Base-by-base conservation (phyloP, 108 stramenopile genomes). In the Phaeodactylum tricornutum region DNA sequence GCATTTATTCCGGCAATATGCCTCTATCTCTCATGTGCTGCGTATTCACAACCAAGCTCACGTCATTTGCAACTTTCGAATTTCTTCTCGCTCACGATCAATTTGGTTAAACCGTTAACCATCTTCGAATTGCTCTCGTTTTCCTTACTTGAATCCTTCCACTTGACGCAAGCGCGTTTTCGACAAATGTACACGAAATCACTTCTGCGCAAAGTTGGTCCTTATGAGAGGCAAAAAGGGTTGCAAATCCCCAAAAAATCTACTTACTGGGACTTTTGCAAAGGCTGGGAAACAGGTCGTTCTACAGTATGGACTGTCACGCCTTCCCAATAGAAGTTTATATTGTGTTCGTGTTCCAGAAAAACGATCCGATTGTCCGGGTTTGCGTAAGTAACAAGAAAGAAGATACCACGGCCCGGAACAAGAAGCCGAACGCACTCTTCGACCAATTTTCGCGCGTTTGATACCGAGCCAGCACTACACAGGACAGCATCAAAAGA, bases 401-500 rank as follows among this genome's bases (percentile, higher is more conserved):
- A 67, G 54, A 88, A 57, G 27, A 76, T 63, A 4, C 87, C 87
- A 56, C 79, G 80, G 32, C 58, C 57, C 20, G 37, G 43, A 23
- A 73, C 55, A 26, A 88, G 58, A 1, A 84, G 52, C 17, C 87
- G 79, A 35, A 45, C 55, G 39, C 74, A 76, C 41, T 88, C 82
- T 22, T 46, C 15, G 15, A 83, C 67, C 50, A 77, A 57, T 7
- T 47, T 36, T 1, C 59, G 50, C 4, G 67, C 72, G 38, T 55
- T 47, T 7, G 55, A 21, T 7, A 64, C 47, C 3, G 78, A 78
- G 34, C 72, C 72, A 3, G 60, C 59, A 29, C 67, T 40, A 35
- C 77, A 80, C 7, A 90, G 58, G 23, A 90, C 60, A 2, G 81
- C 67, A 59, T 90, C 88, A 45, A 90, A 66, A 0, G 79, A 76